Evolutionary conservation across 2,329 filamentous ascomycete genomes (phyloP).

Genomic region (Colletotrichum neosansevieriae): DNA sequence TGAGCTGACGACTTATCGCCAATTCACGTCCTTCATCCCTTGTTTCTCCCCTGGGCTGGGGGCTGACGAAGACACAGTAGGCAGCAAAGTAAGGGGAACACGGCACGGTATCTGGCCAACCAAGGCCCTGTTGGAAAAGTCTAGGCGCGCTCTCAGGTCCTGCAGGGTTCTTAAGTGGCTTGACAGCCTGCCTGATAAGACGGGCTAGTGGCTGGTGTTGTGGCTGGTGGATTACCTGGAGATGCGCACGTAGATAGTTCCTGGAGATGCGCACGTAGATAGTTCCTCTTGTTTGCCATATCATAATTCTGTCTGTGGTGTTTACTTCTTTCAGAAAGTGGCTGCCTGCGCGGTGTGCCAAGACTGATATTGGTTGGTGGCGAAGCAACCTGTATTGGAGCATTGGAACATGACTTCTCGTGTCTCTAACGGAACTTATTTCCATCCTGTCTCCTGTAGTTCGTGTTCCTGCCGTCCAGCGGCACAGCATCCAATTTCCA

Average conservation of each 20-base stretch:
- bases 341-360: too few relatives aligned
- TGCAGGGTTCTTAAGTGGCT: slow-evolving; percentile 25
- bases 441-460: neutral
- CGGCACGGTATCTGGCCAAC: slow-evolving; percentile 8
- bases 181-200: neutral
- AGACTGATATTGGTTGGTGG: too few relatives aligned
- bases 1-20: slow-evolving; percentile 6
- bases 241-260: too few relatives aligned
- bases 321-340: too few relatives aligned
- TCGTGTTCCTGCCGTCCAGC: slow-evolving; percentile 23
- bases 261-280: too few relatives aligned
- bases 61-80: slow-evolving; percentile 32
- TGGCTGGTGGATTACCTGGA: neutral
- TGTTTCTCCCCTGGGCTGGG: slow-evolving; percentile 11
- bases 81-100: neutral
- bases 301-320: neutral
- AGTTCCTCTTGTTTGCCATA: neutral
- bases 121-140: neutral
- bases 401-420: neutral
- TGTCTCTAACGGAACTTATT: neutral
- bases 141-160: slow-evolving; percentile 17
- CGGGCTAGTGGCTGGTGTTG: neutral
- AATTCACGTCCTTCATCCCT: slow-evolving; percentile 19
- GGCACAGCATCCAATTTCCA: slow-evolving; percentile 22
- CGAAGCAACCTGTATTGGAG: neutral